Evolutionary conservation across 441 rosid genomes (phyloP), one percentile per base, ranked within the genome.

Genomic region (Populus hybrid): DNA sequence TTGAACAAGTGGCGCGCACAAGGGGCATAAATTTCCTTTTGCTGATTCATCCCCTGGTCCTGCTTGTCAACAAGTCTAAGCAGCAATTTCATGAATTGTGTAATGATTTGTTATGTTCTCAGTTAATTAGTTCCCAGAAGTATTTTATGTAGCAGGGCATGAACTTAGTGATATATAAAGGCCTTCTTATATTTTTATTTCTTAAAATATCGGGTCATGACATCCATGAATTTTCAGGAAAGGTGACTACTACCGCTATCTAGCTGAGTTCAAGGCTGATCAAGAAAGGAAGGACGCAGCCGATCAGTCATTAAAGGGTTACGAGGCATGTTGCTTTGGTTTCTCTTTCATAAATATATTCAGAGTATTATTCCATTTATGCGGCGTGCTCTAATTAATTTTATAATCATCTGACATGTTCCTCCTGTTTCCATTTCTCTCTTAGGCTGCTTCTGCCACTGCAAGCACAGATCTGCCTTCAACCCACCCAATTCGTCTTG

Each of bases 401-500:
- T 69, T 9, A 23, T 59, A 36, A 6, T 76, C 23, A 16, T 73
- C n/a, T 69, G 46, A 69, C 67, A 32, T 53, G 21, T 19, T 21
- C 28, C 21, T 30, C 19, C 23, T 77, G 9, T 72, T 53, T n/a
- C 18, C 2, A 32, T 34, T 46, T 64, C 69, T 72, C 68, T 69
- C 11, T 16, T 82, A 95, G 98, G 95, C 96, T 85, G 98, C 99
- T 78, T 88, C 97, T 74, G 85, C 89, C 75, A 83, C 91, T 65
- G 98, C 99, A 76, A 94, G 80, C 87, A 89, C 91, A 35, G 98
- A 96, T 70, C 94, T 96, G 75, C 92, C 99, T 74, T 92, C 99
- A 24, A 96, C 99, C 24, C 99, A 96, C 78, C 99, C 99, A n/a
- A 96, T 96, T 78, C 97, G 99, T 46, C 98, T 96, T 38, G 99